Conservation (phyloP, 225 moss, liverwort and hornwort species). For the Pseudisothecium myosuroides region DNA sequence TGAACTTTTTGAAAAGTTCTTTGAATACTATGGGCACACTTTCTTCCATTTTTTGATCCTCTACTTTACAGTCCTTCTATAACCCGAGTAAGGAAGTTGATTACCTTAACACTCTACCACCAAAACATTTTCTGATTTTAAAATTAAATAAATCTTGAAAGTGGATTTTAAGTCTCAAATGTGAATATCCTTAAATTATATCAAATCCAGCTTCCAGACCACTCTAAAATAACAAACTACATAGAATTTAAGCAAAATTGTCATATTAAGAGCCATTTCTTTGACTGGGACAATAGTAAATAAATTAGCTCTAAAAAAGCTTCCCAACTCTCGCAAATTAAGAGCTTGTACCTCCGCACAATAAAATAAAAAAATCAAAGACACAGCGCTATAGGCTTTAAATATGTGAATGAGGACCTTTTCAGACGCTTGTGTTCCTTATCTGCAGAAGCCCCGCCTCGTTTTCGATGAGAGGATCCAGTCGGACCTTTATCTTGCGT, state of each 20-base stretch:
- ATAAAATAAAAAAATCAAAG: neutral
- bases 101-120: neutral
- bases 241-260: neutral
- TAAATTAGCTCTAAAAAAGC: neutral
- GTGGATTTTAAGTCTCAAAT: neutral
- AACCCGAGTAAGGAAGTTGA: too few relatives aligned
- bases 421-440: slow-evolving; percentile 98
- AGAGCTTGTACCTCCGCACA: neutral
- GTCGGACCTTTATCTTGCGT: slow-evolving; percentile 54
- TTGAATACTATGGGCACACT: neutral
- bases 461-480: slow-evolving; percentile 60
- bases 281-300: neutral
- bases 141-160: neutral
- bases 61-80: neutral
- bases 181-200: neutral
- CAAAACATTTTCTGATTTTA: neutral
- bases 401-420: slow-evolving; percentile 33
- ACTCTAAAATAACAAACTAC: too few relatives aligned
- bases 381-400: neutral
- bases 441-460: slow-evolving; percentile 90
- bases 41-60: neutral
- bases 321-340: neutral
- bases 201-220: neutral
- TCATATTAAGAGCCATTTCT: neutral
- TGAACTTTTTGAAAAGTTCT: neutral